A percentile compares a stretch with the other conserved stretches of the same genome.
These are phyloP conservation scores for Oemleria cerasiformis DNA, from an alignment of 306 rosid species.

Conservation along the genomic window DNA sequence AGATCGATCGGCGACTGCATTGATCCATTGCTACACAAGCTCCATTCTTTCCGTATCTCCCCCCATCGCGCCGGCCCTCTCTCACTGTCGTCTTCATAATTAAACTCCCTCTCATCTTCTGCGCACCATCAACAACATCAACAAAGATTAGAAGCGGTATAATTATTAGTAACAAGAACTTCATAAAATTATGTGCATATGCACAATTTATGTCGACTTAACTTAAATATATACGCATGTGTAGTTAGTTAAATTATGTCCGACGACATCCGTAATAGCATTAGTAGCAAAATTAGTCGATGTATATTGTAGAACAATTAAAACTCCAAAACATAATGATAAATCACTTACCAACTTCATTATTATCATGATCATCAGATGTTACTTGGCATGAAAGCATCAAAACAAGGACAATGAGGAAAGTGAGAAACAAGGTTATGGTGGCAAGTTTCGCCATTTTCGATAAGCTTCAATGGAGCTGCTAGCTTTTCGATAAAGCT, in stretches of 20 bases:
- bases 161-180: not conserved
- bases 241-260: too few species aligned
- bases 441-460: slow-evolving; percentile 31
- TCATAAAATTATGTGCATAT: not conserved
- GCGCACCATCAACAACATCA: slow-evolving; percentile 8
- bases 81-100: slow-evolving; percentile 31
- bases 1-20: slow-evolving; percentile 83
- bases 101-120: slow-evolving; percentile 63
- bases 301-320: too few species aligned
- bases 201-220: too few species aligned
- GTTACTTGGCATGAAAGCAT: slow-evolving; percentile 26
- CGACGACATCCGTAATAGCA: too few species aligned
- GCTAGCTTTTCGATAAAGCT: not conserved
- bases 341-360: too few species aligned
- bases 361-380: slow-evolving; percentile 10
- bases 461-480: not conserved
- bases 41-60: slow-evolving; percentile 53
- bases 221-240: too few species aligned
- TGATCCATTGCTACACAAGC: slow-evolving; percentile 42
- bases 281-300: too few species aligned
- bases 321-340: too few species aligned
- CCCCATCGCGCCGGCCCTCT: slow-evolving; percentile 75
- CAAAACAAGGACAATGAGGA: slow-evolving; percentile 29
- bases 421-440: slow-evolving; percentile 26
- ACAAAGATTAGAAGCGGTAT: not conserved